phyloP scores from a whole-genome alignment of 768 basidiomycete genomes.

The Leucosporidium yakuticum region DNA sequence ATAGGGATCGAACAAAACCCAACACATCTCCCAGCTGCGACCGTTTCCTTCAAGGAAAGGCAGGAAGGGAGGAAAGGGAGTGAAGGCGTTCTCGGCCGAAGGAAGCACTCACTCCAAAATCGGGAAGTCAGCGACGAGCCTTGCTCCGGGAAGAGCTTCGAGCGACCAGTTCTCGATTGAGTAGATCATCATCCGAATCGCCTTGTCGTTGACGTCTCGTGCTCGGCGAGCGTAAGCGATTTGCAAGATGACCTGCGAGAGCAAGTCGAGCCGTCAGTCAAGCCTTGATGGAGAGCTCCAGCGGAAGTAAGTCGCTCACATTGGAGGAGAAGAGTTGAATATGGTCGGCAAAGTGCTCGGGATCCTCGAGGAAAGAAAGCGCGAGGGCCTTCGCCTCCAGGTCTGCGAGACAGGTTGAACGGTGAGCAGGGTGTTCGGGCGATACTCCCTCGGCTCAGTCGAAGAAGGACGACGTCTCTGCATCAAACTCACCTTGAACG shows the following conservation, averaged over 20 bases:
- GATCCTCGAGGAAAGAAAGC: background rate
- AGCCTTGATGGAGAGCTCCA: background rate
- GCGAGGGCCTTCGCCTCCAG: background rate
- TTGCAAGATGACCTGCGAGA: background rate
- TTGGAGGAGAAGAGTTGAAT: constrained; percentile 5
- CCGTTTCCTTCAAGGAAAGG: too few species aligned
- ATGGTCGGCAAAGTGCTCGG: background rate
- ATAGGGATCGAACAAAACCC: too few species aligned
- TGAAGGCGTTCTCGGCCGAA: too few species aligned
- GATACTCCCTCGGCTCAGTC: too few species aligned
- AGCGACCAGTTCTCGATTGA: background rate
- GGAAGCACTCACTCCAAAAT: background rate
- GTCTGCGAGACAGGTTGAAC: too few species aligned
- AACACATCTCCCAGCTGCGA: too few species aligned
- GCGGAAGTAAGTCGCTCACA: background rate
- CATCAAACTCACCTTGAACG: background rate
- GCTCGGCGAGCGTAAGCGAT: background rate
- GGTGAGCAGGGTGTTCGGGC: too few species aligned
- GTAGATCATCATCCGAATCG: background rate
- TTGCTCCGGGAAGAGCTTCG: constrained; percentile 10
- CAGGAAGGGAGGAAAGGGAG: too few species aligned
- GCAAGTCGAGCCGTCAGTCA: background rate
- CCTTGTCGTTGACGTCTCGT: background rate
- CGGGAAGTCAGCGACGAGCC: constrained; percentile 2
- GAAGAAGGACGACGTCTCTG: too few species aligned